A percentile compares a stretch with the other conserved stretches of the same genome.
phyloP scores from a whole-genome alignment of 306 rosid species.

The Senna siamea region DNA sequence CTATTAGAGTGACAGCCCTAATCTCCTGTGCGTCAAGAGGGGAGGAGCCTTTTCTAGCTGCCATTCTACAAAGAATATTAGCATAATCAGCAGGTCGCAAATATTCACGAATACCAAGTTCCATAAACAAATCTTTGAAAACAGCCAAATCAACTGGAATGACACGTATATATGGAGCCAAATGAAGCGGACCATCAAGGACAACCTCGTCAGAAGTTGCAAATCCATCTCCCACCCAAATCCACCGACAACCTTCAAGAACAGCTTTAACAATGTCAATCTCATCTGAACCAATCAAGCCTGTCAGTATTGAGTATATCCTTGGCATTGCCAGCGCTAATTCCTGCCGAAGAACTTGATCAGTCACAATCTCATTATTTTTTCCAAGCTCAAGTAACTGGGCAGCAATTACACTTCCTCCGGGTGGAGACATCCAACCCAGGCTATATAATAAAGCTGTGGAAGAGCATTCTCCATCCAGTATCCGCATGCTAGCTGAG shows the following conservation, averaged over 20 bases:
- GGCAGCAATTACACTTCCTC: conserved; percentile 95
- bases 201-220: conserved; percentile 91
- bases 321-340: conserved; percentile 90
- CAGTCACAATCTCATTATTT: conserved; percentile 83
- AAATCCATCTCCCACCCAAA: conserved; percentile 99
- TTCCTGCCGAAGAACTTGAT: conserved; percentile 91
- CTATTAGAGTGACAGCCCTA: conserved; percentile 82
- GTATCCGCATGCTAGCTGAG: conserved; percentile 96
- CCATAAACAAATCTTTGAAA: conserved; percentile 76
- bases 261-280: conserved; percentile 96
- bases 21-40: conserved; percentile 84
- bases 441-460: conserved; percentile 72
- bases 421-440: conserved; percentile 92
- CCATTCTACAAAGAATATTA: conserved; percentile 85
- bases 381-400: conserved; percentile 96
- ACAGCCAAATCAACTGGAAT: conserved; percentile 94
- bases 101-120: conserved; percentile 85
- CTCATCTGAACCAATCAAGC: conserved; percentile 87
- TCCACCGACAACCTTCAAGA: conserved; percentile 95
- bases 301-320: conserved; percentile 76
- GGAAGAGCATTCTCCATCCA: conserved; percentile 92
- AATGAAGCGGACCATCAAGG: conserved; percentile 90
- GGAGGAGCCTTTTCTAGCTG: conserved; percentile 73
- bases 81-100: conserved; percentile 76
- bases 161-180: conserved; percentile 97